Evolutionary conservation across 352 stramenopile genomes (phyloP), one percentile per base, ranked within the genome.

Genomic region (Peronospora belbahrii): DNA sequence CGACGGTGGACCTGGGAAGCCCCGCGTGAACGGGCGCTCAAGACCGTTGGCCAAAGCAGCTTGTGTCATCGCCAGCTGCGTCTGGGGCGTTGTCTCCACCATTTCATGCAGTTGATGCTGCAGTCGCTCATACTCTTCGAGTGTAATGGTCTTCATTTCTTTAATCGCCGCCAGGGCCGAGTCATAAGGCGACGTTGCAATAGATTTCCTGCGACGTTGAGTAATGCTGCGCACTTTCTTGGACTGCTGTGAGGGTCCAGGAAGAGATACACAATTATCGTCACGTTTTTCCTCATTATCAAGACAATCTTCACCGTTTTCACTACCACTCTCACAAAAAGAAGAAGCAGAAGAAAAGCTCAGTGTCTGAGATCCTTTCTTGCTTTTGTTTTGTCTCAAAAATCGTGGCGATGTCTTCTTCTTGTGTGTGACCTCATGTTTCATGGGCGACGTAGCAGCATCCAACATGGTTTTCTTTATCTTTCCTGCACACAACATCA

Each of bases 101-200:
- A 86, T 59, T 18, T 71, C 70, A 20, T 70, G 71, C 24, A 88
- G 57, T 43, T 88, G 70, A 14, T 62, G 67, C 48, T 79, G 70
- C 24, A 91, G 56, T 0, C 66, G 65, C 42, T 91, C 70, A 40
- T 84, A 88, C 35, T 91, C 79, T 37, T 88, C 74, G 28, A 77
- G 77, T 2, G 65, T 82, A 27, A 91, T 91, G 0, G 72, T 67
- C 45, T 88, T 88, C 52, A 80, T 76, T 51, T 85, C 71, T 46
- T 86, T 86, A 42, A 88, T 81, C 40, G 79, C 64, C 7, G 71
- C 48, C 19, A 75, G 40, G 6, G 75, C 71, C 14, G 74, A 84
- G 32, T 79, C 69, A 18, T 66, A 56, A 2, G 71, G 65, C 37
- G 68, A 70, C 10, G 54, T 50, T 2, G 63, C 69, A 22, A 34